Evolutionary conservation across 2,329 filamentous ascomycete genomes (phyloP).

Genomic region (Emmonsiellopsis sp.): DNA sequence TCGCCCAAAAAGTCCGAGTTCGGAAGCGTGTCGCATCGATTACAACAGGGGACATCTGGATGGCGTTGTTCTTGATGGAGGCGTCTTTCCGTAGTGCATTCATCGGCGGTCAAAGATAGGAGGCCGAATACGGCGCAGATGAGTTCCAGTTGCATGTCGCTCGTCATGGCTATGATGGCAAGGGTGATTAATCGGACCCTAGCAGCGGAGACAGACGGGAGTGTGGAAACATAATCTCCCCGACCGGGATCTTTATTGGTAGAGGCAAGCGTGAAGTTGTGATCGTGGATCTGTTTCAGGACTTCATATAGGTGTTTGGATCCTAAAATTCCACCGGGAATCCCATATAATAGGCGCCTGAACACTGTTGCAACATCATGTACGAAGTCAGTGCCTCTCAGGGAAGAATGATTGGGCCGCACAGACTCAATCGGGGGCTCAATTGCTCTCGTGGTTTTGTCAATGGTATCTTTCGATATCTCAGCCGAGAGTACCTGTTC

Average conservation of each 20-base stretch:
- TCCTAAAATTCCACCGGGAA: constrained; percentile 31
- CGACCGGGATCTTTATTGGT: constrained; percentile 11
- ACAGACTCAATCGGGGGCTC: constrained; percentile 21
- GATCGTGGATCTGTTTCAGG: constrained; percentile 21
- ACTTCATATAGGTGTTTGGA: constrained; percentile 24
- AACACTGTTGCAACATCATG: constrained; percentile 27
- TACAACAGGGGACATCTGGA: constrained; percentile 6
- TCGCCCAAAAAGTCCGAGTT: constrained; percentile 21
- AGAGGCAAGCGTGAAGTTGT: constrained; percentile 11
- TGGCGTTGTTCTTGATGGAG: constrained; percentile 10
- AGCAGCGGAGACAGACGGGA: constrained; percentile 13
- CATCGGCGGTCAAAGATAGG: constrained; percentile 22
- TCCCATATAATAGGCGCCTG: constrained; percentile 25
- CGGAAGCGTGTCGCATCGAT: constrained; percentile 15
- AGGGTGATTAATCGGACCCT: constrained; percentile 26
- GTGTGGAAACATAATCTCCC: constrained; percentile 14
- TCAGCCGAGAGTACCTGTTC: constrained; percentile 28
- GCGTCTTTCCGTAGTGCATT: constrained; percentile 14
- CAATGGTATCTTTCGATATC: constrained; percentile 23
- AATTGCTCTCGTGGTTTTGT: constrained; percentile 24
- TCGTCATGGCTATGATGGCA: constrained; percentile 27
- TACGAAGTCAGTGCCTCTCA: constrained; percentile 14
- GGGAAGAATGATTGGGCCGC: constrained; percentile 1
- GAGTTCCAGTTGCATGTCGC: constrained; percentile 29
- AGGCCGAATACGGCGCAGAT: constrained; percentile 33